These are phyloP conservation scores for Leishmania mexicana DNA, from an alignment of 208 protist genomes.

Conservation along the genomic window DNA sequence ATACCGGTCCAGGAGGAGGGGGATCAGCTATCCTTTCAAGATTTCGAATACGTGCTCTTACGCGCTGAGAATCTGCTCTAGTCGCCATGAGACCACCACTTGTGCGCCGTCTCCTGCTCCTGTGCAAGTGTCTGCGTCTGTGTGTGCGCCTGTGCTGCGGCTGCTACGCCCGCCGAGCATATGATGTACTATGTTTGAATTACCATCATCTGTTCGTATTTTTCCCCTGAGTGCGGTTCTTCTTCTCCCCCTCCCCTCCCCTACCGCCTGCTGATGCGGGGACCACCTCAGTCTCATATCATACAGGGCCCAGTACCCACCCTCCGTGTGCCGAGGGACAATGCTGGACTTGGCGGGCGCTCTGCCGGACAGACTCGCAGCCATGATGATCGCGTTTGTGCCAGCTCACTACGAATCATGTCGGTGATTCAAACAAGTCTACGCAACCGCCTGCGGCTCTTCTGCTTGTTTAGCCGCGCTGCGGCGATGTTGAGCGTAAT, in stretches of 20 bases:
- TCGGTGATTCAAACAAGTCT: not conserved
- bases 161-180: not conserved
- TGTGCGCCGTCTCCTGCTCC: not conserved
- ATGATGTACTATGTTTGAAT: no score
- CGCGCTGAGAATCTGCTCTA: constrained; percentile 53
- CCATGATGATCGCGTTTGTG: not conserved
- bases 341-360: not conserved
- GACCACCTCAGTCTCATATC: not conserved
- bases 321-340: no score
- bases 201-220: no score
- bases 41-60: constrained; percentile 77
- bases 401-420: not conserved
- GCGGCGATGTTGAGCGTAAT: no score
- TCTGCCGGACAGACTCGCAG: not conserved
- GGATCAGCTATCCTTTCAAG: constrained; percentile 56
- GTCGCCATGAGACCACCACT: not conserved
- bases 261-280: not conserved
- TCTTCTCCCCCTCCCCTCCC: not conserved
- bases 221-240: no score
- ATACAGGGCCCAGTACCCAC: not conserved
- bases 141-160: not conserved
- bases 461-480: not conserved
- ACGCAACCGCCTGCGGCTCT: not conserved
- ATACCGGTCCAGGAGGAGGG: constrained; percentile 37
- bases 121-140: not conserved